Conservation (phyloP, 192 early-diverging fungal genomes). For the Backusella morwellensis region DNA sequence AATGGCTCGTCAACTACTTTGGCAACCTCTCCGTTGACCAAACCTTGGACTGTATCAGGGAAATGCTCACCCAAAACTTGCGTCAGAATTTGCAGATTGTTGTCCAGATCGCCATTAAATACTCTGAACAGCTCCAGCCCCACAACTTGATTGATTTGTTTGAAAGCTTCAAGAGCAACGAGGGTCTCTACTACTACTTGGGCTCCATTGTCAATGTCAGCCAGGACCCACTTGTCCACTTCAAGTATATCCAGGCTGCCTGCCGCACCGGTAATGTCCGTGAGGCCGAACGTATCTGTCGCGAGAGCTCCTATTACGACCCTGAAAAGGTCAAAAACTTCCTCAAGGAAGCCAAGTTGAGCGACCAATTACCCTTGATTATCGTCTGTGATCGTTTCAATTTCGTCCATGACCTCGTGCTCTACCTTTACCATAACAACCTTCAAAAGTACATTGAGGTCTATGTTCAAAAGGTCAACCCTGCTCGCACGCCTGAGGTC, state of each 20-base stretch:
- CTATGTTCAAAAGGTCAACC: constrained; percentile 99
- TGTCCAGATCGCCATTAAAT: constrained; percentile 95
- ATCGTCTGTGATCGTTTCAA: constrained; percentile 98
- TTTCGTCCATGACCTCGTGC: constrained; percentile 96
- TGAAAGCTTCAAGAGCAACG: constrained; percentile 87
- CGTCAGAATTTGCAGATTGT: constrained; percentile 96
- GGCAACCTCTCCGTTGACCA: constrained; percentile 95
- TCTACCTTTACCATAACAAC: constrained; percentile 94
- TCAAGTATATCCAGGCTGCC: constrained; percentile 99
- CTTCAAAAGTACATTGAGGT: constrained; percentile 96
- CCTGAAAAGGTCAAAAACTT: constrained; percentile 99
- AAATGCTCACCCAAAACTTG: constrained; percentile 90
- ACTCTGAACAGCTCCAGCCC: constrained; percentile 92
- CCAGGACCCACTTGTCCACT: constrained; percentile 92
- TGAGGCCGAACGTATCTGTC: constrained; percentile 96
- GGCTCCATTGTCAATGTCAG: constrained; percentile 96
- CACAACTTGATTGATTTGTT: constrained; percentile 89
- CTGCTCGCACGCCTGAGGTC: constrained; percentile 89
- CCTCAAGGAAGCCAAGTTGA: constrained; percentile 94
- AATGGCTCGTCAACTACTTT: constrained; percentile 96
- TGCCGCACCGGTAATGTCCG: constrained; percentile 90
- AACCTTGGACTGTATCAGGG: constrained; percentile 90
- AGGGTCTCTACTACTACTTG: constrained; percentile 96
- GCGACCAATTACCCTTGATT: constrained; percentile 96
- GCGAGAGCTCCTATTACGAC: constrained; percentile 96